Conservation (phyloP, 495 filamentous ascomycete genomes). For the Lasiosphaeriaceae sp. region DNA sequence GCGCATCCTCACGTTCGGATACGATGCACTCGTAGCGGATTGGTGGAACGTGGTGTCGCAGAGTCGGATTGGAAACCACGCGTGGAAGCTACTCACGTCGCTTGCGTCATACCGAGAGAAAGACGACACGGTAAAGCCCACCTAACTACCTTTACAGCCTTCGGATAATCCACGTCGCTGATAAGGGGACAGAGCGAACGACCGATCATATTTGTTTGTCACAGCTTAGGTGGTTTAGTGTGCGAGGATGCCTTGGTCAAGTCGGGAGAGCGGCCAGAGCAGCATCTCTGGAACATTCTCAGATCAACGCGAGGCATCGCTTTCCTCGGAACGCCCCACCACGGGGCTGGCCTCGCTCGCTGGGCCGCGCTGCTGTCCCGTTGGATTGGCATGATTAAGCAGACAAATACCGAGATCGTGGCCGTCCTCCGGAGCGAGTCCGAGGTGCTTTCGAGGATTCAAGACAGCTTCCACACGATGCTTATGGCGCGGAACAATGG, state of each 20-base stretch:
- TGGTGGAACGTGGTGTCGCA: slow-evolving; percentile 17
- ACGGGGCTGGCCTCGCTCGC: slow-evolving; percentile 30
- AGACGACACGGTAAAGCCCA: slow-evolving; percentile 16
- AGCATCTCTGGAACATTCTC: slow-evolving; percentile 28
- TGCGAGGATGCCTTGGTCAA: slow-evolving; percentile 27
- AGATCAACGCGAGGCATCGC: slow-evolving; percentile 30
- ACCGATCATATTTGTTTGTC: slow-evolving; percentile 30
- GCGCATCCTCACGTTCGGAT: slow-evolving; percentile 25
- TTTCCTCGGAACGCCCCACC: slow-evolving; percentile 43
- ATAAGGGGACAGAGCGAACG: slow-evolving; percentile 17
- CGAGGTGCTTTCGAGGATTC: slow-evolving; percentile 34
- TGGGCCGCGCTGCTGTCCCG: slow-evolving; percentile 22
- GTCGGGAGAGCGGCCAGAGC: slow-evolving; percentile 17
- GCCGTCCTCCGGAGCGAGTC: slow-evolving; percentile 17
- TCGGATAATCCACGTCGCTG: neutral
- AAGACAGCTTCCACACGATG: slow-evolving; percentile 36
- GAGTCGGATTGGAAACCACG: slow-evolving; percentile 19
- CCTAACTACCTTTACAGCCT: too few species aligned
- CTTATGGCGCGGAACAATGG: slow-evolving; percentile 19
- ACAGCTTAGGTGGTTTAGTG: slow-evolving; percentile 39
- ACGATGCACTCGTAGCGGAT: slow-evolving; percentile 20
- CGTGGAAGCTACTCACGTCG: slow-evolving; percentile 20
- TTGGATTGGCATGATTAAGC: slow-evolving; percentile 17
- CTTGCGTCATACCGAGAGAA: slow-evolving; percentile 16
- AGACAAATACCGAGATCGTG: slow-evolving; percentile 25